Evolutionary conservation across 768 basidiomycete genomes (phyloP).

Genomic region (Podaxis pistillaris): DNA sequence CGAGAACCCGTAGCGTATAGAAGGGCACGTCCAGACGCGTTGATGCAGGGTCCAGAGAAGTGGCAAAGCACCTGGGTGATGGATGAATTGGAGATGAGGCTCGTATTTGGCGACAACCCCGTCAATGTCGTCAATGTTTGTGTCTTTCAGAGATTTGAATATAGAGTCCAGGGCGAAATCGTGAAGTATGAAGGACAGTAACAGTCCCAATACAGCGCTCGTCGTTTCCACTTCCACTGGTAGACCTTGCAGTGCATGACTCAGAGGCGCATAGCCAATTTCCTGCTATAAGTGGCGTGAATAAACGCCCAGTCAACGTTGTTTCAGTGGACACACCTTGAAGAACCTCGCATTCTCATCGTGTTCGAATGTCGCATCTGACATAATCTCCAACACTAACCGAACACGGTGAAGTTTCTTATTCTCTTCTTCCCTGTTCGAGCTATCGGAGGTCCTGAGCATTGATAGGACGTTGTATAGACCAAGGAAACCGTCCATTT

Average conservation of each 20-base stretch:
- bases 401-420: conserved; percentile 51
- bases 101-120: conserved; percentile 36
- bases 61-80: conserved; percentile 58
- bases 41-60: conserved; percentile 49
- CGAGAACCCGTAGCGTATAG: conserved; percentile 52
- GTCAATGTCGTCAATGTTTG: conserved; percentile 37
- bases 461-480: conserved; percentile 73
- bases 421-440: conserved; percentile 33
- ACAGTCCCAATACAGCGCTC: conserved; percentile 27
- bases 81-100: conserved; percentile 44
- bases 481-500: conserved; percentile 78
- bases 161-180: conserved; percentile 58
- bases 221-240: conserved; percentile 36
- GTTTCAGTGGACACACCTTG: conserved; percentile 43
- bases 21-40: conserved; percentile 10
- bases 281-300: conserved; percentile 32
- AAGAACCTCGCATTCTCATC: conserved; percentile 61
- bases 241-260: conserved; percentile 55
- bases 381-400: conserved; percentile 61
- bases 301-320: conserved; percentile 5
- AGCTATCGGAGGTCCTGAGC: conserved; percentile 31
- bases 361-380: conserved; percentile 61
- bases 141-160: conserved; percentile 47
- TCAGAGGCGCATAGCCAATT: conserved; percentile 67
- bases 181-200: conserved; percentile 65